Evolutionary conservation across 306 rosid species (phyloP).

Genomic region (Fragaria vesca): DNA sequence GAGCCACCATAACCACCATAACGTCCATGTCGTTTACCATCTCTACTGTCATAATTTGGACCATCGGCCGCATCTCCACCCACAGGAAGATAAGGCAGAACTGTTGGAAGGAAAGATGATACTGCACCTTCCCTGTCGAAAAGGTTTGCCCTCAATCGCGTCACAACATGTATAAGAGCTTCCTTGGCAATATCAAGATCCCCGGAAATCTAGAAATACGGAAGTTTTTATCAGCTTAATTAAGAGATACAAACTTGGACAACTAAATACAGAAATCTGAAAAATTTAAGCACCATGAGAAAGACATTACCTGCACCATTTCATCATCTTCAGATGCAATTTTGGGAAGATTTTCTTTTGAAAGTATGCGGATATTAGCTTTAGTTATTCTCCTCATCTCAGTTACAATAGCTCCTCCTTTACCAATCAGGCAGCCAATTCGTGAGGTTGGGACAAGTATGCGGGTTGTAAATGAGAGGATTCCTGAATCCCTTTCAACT

Average conservation of each 20-base stretch:
- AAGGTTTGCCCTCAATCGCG: conserved; percentile 84
- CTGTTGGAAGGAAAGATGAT: conserved; percentile 57
- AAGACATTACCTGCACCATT: conserved; percentile 82
- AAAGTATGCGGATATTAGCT: conserved; percentile 84
- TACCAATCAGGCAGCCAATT: conserved; percentile 99
- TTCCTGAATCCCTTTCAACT: conserved; percentile 95
- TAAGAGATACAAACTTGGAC: background rate
- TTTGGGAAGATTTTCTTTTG: conserved; percentile 90
- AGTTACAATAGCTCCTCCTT: conserved; percentile 91
- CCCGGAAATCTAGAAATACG: conserved; percentile 66
- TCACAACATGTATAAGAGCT: conserved; percentile 89
- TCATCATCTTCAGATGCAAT: conserved; percentile 94
- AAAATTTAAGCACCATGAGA: conserved; percentile 6
- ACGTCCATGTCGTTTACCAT: conserved; percentile 78
- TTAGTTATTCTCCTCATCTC: conserved; percentile 94
- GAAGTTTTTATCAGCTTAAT: conserved; percentile 19
- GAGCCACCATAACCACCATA: conserved; percentile 80
- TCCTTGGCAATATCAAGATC: conserved; percentile 95
- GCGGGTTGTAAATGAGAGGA: conserved; percentile 89
- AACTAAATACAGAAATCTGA: conserved; percentile 7
- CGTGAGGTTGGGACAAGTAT: conserved; percentile 83
- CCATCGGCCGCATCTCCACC: conserved; percentile 67
- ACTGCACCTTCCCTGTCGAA: conserved; percentile 94
- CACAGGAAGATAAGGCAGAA: conserved; percentile 84
- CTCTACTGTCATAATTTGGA: conserved; percentile 75